Percentiles rank a stretch among this genome's conserved stretches.
These are phyloP conservation scores for Triangularia setosa DNA, from an alignment of 2,329 filamentous ascomycete genomes.

Conservation along the genomic window DNA sequence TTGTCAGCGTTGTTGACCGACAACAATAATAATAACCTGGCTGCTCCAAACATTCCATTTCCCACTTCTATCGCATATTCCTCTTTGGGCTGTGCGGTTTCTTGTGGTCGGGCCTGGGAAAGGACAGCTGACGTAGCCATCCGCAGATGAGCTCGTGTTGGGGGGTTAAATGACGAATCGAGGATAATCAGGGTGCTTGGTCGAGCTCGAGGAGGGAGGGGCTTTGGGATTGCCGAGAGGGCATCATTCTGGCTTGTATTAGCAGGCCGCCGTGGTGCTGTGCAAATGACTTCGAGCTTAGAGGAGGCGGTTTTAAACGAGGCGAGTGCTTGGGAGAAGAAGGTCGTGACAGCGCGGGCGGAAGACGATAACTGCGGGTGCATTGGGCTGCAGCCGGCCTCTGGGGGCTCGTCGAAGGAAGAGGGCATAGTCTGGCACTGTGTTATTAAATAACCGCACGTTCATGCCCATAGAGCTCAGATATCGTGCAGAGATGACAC, in stretches of 20 bases:
- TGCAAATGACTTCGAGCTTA: constrained; percentile 44
- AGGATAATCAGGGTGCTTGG: constrained; percentile 49
- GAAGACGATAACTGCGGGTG: neutral
- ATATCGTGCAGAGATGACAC: neutral
- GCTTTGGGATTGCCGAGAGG: neutral
- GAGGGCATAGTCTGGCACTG: neutral
- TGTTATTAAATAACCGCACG: neutral
- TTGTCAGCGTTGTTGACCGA: constrained; percentile 65
- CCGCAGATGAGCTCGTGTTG: constrained; percentile 56
- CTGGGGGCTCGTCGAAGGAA: neutral
- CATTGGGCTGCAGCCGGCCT: neutral
- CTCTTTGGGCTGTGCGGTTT: neutral
- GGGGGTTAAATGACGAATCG: constrained; percentile 67
- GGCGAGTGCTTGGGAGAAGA: constrained; percentile 43
- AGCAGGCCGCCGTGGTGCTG: constrained; percentile 29
- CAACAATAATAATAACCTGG: constrained; percentile 55
- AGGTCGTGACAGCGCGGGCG: constrained; percentile 22
- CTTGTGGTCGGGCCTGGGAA: constrained; percentile 4
- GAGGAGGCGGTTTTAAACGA: constrained; percentile 40
- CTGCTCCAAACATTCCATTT: constrained; percentile 1
- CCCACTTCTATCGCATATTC: constrained; percentile 2
- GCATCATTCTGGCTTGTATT: neutral
- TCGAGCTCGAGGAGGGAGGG: constrained; percentile 19
- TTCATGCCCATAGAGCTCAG: neutral
- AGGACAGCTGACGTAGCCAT: constrained; percentile 53